Percentiles rank a stretch among this genome's conserved stretches.
These are phyloP conservation scores for Gossypium schwendimanii DNA, from an alignment of 441 rosid species.

Conservation along the genomic window DNA sequence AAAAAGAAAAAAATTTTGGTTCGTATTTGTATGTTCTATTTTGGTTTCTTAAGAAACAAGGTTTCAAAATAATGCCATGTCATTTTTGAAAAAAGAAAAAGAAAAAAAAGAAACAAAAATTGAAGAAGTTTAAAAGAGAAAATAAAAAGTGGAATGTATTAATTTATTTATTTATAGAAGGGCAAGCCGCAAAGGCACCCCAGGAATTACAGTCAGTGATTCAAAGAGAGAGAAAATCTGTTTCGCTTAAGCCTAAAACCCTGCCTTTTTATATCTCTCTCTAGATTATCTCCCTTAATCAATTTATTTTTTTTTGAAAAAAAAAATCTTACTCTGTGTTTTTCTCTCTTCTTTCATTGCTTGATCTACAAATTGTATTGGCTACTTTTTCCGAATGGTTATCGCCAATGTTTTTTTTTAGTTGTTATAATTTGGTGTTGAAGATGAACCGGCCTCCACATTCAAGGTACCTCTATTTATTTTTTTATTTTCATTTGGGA, in stretches of 20 bases:
- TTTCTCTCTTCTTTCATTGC: slow-evolving; percentile 5
- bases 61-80: neutral
- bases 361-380: slow-evolving; percentile 41
- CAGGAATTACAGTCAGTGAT: slow-evolving; percentile 38
- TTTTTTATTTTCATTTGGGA: neutral
- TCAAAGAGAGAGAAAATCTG: slow-evolving; percentile 18
- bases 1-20: neutral
- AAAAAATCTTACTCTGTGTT: neutral
- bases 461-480: slow-evolving; percentile 28
- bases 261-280: slow-evolving; percentile 17
- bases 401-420: slow-evolving; percentile 23
- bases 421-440: slow-evolving; percentile 8
- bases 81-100: neutral
- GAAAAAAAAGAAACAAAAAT: neutral
- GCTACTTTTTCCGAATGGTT: neutral
- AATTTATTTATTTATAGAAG: neutral
- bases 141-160: neutral
- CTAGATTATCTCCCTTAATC: slow-evolving; percentile 7
- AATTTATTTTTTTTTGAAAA: neutral
- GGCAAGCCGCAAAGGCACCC: slow-evolving; percentile 24
- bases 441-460: slow-evolving; percentile 27
- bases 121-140: neutral
- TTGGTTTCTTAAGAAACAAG: neutral
- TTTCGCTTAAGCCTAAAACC: slow-evolving; percentile 29
- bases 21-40: neutral